Percentiles rank a stretch among this genome's conserved stretches.
phyloP scores from a whole-genome alignment of 306 rosid species.

The Hippophae tibetana region DNA sequence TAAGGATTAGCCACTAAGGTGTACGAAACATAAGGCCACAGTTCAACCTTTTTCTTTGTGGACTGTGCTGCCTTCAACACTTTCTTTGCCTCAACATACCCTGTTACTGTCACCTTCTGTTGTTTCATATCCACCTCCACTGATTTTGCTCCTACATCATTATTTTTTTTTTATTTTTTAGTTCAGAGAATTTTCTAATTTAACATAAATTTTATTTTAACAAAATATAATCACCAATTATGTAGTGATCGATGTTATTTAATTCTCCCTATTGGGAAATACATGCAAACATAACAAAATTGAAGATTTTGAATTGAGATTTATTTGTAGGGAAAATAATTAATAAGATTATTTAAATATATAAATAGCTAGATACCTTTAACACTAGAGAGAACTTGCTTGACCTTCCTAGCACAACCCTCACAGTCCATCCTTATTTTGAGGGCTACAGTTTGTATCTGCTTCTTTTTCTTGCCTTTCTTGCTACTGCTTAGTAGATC shows the following conservation, averaged over 20 bases:
- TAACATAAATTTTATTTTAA: no score
- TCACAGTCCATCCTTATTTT: constrained; percentile 96
- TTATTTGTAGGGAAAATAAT: no score
- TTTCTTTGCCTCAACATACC: constrained; percentile 77
- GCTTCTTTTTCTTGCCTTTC: constrained; percentile 61
- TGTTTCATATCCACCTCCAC: constrained; percentile 87
- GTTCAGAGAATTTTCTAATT: no score
- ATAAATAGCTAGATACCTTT: constrained; percentile 42
- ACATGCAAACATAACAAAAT: no score
- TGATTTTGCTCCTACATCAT: constrained; percentile 54
- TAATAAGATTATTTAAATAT: neutral
- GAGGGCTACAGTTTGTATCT: constrained; percentile 66
- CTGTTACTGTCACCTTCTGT: constrained; percentile 88
- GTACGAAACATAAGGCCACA: constrained; percentile 94
- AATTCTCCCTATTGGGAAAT: no score
- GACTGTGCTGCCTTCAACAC: constrained; percentile 87
- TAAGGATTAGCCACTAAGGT: constrained; percentile 70
- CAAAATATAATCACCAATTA: no score
- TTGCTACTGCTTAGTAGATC: constrained; percentile 37
- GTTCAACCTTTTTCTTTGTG: constrained; percentile 85
- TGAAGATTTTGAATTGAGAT: neutral
- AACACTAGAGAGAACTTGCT: constrained; percentile 71
- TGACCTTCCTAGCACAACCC: constrained; percentile 83
- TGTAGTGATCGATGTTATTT: no score
- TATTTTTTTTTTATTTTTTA: no score